Percentiles rank a stretch among this genome's conserved stretches.
Conservation (phyloP, 805 yeast species). For the Scheffersomyces spartinae region DNA sequence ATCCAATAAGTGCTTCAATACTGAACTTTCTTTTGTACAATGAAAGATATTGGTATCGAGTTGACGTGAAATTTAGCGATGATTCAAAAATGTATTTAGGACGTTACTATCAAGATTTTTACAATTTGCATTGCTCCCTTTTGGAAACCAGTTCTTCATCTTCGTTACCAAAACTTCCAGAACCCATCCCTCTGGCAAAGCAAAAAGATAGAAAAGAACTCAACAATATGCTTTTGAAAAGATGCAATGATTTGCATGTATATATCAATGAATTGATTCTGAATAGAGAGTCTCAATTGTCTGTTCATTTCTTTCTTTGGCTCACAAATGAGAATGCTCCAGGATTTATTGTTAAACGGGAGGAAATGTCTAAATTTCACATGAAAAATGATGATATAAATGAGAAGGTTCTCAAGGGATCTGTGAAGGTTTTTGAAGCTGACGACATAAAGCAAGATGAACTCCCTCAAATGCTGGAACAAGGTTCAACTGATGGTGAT, state of each 20-base stretch:
- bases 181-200: constrained; percentile 30
- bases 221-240: constrained; percentile 18
- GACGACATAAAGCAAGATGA: too few species aligned
- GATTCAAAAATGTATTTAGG: constrained; percentile 28
- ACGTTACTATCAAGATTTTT: constrained; percentile 41
- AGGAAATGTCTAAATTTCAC: constrained; percentile 11
- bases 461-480: constrained; percentile 21
- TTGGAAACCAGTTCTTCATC: too few species aligned
- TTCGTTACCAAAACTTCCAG: constrained; percentile 34
- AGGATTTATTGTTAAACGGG: too few species aligned
- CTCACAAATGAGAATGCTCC: too few species aligned
- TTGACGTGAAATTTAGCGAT: constrained; percentile 26
- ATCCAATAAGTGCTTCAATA: constrained; percentile 25
- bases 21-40: constrained; percentile 27
- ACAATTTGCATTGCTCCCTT: constrained; percentile 29
- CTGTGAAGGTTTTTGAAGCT: too few species aligned
- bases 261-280: constrained; percentile 25
- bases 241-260: constrained; percentile 29
- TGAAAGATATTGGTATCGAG: constrained; percentile 41
- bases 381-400: constrained; percentile 19
- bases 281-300: too few species aligned
- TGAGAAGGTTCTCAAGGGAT: too few species aligned
- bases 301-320: too few species aligned
- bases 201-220: constrained; percentile 7
- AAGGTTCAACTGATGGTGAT: constrained; percentile 28